Base-by-base conservation (phyloP, 2,329 filamentous ascomycete genomes). In the Alternaria conjuncta region DNA sequence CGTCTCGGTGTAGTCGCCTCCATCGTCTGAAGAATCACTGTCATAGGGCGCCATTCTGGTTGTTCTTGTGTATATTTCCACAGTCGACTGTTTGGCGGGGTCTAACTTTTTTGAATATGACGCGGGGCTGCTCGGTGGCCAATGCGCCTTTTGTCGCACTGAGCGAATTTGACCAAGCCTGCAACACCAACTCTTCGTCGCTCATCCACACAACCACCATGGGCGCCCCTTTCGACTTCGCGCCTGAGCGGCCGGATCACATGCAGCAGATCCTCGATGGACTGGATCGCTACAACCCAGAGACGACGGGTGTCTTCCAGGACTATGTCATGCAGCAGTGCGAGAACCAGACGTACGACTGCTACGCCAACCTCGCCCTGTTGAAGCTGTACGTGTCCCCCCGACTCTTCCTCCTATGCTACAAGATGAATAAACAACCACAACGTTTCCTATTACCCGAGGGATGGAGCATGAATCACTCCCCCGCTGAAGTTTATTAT, bases 401-500 rank as follows among this genome's bases (percentile, higher is more conserved):
- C 26, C 15, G 21, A 55, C 66, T 49, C 60, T 65, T 28, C 63
- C 60, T 60, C 56, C 62, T 21, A 55, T 61, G 58, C 75, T 71
- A 57, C 74, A 86, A 93, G 92, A 96, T 94, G 92, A 93, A 87
- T 81, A 84, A 86, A 82, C 75, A 79, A 79, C 84, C 89, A 83
- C 83, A 91, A 96, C 93, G 93, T 97, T 97, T 96, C 92, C 93
- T 97, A 97, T 97, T 97, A 97, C 93, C 92, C 93, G 96, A 83
- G 82, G 83, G 84, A 81, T 83, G 84, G 84, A 82, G 82, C 81
- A 77, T 85, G 85, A 86, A 87, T 85, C 84, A 81, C 82, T 85
- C 82, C 80, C 81, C 82, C 81, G 78, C 82, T 93, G 92, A 94
- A 90, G 91, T 88, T 85, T 80, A 78, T 82, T 86, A 89, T 90